Evolutionary conservation across 495 filamentous ascomycete genomes (phyloP).

Genomic region (Penicillium steckii): DNA sequence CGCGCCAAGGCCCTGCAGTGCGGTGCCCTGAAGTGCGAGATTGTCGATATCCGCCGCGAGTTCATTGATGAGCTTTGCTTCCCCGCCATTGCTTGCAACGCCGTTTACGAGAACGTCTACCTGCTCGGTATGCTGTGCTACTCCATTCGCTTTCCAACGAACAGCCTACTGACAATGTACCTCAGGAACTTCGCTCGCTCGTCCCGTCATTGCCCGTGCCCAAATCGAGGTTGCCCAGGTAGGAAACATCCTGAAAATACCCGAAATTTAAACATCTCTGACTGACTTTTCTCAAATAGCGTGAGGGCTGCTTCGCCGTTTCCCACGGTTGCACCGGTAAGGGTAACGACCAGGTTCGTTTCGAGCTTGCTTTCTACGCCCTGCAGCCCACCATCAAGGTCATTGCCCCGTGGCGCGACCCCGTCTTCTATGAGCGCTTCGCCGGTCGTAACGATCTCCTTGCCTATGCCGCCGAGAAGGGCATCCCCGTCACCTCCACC

Average conservation of each 20-base stretch:
- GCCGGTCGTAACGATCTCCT: conserved; percentile 84
- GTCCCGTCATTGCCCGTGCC: conserved; percentile 84
- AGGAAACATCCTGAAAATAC: conserved; percentile 28
- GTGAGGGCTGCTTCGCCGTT: conserved; percentile 52
- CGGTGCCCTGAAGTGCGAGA: conserved; percentile 44
- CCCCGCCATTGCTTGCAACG: conserved; percentile 80
- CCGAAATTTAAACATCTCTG: neutral
- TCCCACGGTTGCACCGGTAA: conserved; percentile 85
- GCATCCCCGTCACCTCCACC: conserved; percentile 83
- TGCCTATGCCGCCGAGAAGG: conserved; percentile 73
- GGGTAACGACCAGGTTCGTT: conserved; percentile 85
- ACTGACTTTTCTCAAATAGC: conserved; percentile 15
- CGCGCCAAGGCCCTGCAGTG: conserved; percentile 58
- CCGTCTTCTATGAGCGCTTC: conserved; percentile 80
- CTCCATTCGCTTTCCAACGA: neutral
- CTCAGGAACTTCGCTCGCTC: conserved; percentile 74
- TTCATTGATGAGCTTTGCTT: conserved; percentile 87
- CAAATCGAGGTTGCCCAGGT: conserved; percentile 67
- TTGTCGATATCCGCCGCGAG: conserved; percentile 60
- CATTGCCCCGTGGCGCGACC: conserved; percentile 86
- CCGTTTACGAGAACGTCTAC: conserved; percentile 82
- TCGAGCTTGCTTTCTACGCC: conserved; percentile 77
- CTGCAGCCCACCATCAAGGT: conserved; percentile 76
- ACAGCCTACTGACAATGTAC: conserved; percentile 21
- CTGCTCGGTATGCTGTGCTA: conserved; percentile 55